Conservation (phyloP, 306 rosid genomes). For the Canavalia ensiformis region DNA sequence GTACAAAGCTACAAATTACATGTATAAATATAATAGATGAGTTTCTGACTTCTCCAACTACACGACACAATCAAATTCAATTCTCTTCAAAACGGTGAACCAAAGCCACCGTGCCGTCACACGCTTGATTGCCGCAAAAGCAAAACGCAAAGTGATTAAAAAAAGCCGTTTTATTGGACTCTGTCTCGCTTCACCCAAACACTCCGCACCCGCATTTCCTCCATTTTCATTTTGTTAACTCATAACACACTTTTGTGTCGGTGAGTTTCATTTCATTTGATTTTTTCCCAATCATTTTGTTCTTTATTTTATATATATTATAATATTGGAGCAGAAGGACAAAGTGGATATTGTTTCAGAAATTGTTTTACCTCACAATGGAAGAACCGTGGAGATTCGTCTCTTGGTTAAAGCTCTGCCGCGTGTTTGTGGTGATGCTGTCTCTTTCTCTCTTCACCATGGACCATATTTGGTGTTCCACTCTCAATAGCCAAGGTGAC, state of each 20-base stretch:
- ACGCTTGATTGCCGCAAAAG: conserved; percentile 24
- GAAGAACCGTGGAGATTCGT: conserved; percentile 54
- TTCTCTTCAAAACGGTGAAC: conserved; percentile 32
- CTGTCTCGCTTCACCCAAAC: conserved; percentile 35
- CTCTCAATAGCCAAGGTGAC: conserved; percentile 64
- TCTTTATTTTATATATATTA: background rate
- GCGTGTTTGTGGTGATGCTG: conserved; percentile 38
- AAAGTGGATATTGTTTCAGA: background rate
- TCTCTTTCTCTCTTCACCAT: conserved; percentile 42
- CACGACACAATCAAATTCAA: conserved; percentile 29
- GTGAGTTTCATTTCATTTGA: background rate
- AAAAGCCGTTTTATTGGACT: conserved; percentile 31
- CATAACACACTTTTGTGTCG: conserved; percentile 7
- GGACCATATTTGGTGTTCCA: conserved; percentile 46
- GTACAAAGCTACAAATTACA: conserved; percentile 35
- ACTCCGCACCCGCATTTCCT: background rate
- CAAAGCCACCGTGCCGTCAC: conserved; percentile 10
- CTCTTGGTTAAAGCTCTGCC: conserved; percentile 41
- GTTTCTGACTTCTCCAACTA: conserved; percentile 42
- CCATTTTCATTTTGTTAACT: conserved; percentile 10
- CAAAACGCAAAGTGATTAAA: background rate
- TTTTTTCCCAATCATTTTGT: background rate
- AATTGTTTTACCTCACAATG: conserved; percentile 42
- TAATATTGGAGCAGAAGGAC: background rate
- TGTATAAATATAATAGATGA: conserved; percentile 40